Base-by-base conservation (phyloP, 2,329 filamentous ascomycete genomes). In the Stagonosporopsis tanaceti region DNA sequence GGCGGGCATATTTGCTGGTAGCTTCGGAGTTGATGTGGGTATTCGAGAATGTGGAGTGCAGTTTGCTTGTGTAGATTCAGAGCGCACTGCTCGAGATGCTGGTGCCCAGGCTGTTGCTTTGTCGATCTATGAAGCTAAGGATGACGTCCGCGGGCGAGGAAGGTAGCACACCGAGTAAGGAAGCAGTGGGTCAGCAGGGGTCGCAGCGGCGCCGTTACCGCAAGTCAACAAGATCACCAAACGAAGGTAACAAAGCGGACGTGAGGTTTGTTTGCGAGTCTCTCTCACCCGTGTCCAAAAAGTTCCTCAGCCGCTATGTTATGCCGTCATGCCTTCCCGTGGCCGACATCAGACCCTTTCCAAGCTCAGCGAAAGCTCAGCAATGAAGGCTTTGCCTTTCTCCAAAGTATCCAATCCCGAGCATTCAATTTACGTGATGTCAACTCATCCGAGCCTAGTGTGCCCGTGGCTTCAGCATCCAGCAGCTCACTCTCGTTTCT, bases 1-100 rank as follows among this genome's bases (percentile, higher is more conserved):
- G 45, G 89, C 80, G 66, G 88, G 83, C 88, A 91, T 91, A 44
- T 67, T 71, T 71, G 65, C 47, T 70, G 30, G 40, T 44, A 28
- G 35, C 30, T 50, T 25, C 39, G 22, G 32, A 25, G n/a, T 42
- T 39, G 41, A 30, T 57, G 15, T 42, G n/a, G 38, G 24, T 47
- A 6, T 41, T 52, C 40, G 48, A 6, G 57, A 48, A 32, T 47
- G 37, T 38, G 64, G 57, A 54, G 65, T 64, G 53, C 64, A 64
- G 59, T 51, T 66, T 56, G 69, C 66, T 65, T 67, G 67, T 53
- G 61, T 66, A 45, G 56, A 61, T 42, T 57, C 57, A 37, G 56
- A 59, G 62, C 64, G 50, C 44, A 64, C 59, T 41, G 59, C 55
- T 28, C 55, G 64, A 59, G 61, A 59, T 45, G 64, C 53, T 53